Percentiles rank a stretch among this genome's conserved stretches.
phyloP scores from a whole-genome alignment of 345 rosid species.

The Leavenworthia alabamica region DNA sequence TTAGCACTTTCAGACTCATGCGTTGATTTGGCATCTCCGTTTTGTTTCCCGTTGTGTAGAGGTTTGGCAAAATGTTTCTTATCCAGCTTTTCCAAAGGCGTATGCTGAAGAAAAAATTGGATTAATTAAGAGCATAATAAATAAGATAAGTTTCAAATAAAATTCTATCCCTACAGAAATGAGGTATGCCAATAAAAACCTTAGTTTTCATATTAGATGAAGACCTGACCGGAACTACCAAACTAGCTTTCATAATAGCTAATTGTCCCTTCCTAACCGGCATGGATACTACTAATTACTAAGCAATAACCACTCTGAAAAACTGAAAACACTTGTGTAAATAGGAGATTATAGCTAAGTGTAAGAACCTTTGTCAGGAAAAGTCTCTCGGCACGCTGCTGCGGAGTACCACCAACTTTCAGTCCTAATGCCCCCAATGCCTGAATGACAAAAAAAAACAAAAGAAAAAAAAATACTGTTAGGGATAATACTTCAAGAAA shows the following conservation, averaged over 20 bases:
- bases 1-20: constrained; percentile 45
- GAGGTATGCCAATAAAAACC: not conserved
- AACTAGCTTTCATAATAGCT: not conserved
- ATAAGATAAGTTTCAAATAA: constrained; percentile 2
- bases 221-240: not conserved
- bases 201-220: not conserved
- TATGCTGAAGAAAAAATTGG: constrained; percentile 46
- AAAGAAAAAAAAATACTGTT: no score
- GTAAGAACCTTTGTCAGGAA: constrained; percentile 72
- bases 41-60: constrained; percentile 43
- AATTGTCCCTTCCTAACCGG: not conserved
- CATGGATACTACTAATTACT: not conserved
- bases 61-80: constrained; percentile 86
- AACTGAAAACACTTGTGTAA: constrained; percentile 1
- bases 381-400: constrained; percentile 94
- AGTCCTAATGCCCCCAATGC: constrained; percentile 84
- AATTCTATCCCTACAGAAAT: not conserved
- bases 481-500: not conserved
- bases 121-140: not conserved
- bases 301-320: not conserved
- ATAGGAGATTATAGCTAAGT: not conserved
- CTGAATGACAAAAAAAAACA: constrained; percentile 34
- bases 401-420: constrained; percentile 82
- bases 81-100: constrained; percentile 74
- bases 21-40: constrained; percentile 40